Evolutionary conservation across 345 rosid genomes (phyloP).

Genomic region (Moricandia moricandioides): DNA sequence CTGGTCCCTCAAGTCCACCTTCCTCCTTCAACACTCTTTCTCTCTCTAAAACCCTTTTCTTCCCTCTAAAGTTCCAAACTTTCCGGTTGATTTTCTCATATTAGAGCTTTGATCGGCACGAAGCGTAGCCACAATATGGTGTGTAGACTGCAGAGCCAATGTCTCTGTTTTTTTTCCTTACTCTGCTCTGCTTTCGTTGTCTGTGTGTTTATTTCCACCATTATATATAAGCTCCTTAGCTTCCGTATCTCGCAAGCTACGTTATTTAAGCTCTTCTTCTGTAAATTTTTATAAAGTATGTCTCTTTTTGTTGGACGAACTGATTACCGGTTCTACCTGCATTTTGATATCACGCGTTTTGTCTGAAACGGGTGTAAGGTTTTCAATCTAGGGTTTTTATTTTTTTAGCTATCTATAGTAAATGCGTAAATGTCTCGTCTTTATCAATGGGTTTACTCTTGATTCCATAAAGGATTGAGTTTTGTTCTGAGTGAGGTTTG

Average conservation of each 20-base stretch:
- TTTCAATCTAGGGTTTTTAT: conserved; percentile 24
- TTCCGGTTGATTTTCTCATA: background rate
- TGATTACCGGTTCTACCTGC: conserved; percentile 7
- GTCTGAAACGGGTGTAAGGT: conserved; percentile 22
- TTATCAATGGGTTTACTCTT: background rate
- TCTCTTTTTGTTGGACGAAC: background rate
- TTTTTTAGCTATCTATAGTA: background rate
- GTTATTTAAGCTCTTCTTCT: too few species aligned
- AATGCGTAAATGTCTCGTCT: background rate
- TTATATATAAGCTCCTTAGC: background rate
- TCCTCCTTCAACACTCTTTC: background rate
- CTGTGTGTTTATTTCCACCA: background rate
- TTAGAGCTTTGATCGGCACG: background rate
- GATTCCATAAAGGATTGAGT: background rate
- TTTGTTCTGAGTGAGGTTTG: conserved; percentile 5
- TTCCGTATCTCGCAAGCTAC: conserved; percentile 29
- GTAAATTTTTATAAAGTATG: background rate
- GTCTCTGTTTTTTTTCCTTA: background rate
- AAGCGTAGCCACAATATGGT: background rate
- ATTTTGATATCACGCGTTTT: conserved; percentile 32
- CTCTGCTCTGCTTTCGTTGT: background rate
- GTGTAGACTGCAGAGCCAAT: background rate
- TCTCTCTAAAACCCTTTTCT: conserved; percentile 17
- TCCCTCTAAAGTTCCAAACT: background rate
- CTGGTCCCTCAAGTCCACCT: conserved; percentile 9